Evolutionary conservation across 1,139 yeast species (phyloP).

Genomic region (Blastobotrys malaysiensis): DNA sequence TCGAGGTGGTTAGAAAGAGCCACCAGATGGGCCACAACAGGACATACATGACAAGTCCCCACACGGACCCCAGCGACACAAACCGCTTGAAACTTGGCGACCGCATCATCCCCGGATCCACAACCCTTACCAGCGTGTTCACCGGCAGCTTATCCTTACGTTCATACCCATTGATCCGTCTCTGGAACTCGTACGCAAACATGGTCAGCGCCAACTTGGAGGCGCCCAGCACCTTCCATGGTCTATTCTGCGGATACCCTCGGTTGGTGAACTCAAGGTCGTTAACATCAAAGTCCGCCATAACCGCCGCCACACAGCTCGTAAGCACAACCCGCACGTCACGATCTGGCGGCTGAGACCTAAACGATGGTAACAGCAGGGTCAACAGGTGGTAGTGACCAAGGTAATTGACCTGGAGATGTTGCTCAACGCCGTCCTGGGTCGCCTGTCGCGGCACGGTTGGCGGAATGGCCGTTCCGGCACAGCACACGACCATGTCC

Average conservation of each 20-base stretch:
- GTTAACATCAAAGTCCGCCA: constrained; percentile 57
- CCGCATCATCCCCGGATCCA: constrained; percentile 90
- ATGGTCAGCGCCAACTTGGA: constrained; percentile 72
- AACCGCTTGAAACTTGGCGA: constrained; percentile 80
- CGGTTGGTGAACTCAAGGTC: constrained; percentile 66
- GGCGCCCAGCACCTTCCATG: constrained; percentile 77
- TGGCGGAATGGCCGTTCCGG: constrained; percentile 74
- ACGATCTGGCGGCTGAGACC: constrained; percentile 89
- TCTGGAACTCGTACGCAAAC: constrained; percentile 72
- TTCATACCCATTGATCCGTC: constrained; percentile 49
- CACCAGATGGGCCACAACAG: constrained; percentile 77
- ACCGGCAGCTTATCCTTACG: constrained; percentile 61
- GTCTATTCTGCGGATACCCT: constrained; percentile 54
- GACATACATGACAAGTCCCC: constrained; percentile 63
- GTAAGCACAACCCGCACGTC: constrained; percentile 78
- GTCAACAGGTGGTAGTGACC: constrained; percentile 77
- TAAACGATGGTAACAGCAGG: constrained; percentile 69
- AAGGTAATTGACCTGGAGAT: constrained; percentile 75
- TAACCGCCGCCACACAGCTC: constrained; percentile 68
- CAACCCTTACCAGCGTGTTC: constrained; percentile 67
- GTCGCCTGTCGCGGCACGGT: constrained; percentile 58
- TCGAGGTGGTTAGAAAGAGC: constrained; percentile 67
- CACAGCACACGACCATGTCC: constrained; percentile 85
- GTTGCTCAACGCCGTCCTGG: constrained; percentile 76
- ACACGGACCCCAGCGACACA: constrained; percentile 66